Base-by-base conservation (phyloP, 192 early-diverging fungal species). In the Diversispora epigaea region DNA sequence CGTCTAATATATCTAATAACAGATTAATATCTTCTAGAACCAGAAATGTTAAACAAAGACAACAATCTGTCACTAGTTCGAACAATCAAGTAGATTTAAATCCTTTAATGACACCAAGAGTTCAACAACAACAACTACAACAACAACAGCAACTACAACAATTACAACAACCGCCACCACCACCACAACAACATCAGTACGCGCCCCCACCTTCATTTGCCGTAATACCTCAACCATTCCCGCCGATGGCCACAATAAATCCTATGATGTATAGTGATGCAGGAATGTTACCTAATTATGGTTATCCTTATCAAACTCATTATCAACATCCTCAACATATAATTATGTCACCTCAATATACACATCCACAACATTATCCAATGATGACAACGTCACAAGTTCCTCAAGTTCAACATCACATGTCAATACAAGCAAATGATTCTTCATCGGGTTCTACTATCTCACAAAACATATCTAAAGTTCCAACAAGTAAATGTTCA, bases 401-500 rank as follows among this genome's bases (percentile, higher is more conserved):
- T 4, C 76, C 75, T 39, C 46, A 45, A 47, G 6, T 57, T 39
- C 40, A 40, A 40, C 70, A 72, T 39, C 46, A 57, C 39, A 58
- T 57, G n/a, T 19, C 47, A 17, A 52, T 21, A 41, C 76, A 32
- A 32, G 2, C 25, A 2, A 32, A 32, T 32, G 25, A 32, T 32
- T 32, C 25, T 32, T 32, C 25, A 32, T 32, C 25, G 67, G 44
- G 68, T 44, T 41, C 32, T n/a, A 4, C 8, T 8, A 43, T 4
- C 17, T 44, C 9, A 11, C 39, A 41, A 44, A 22, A 58, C 22
- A 77, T 78, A 41, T 44, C 77, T 19, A 68, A 75, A 21, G 76
- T 32, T 78, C 49, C 73, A 54, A 8, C 80, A 80, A 46, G 69
- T 64, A 64, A 68, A 73, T 32, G 68, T 71, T 25, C 19, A 46